These are phyloP conservation scores for Alopecurus myosuroides DNA, from an alignment of 176 grass and related monocot species.

Conservation along the genomic window DNA sequence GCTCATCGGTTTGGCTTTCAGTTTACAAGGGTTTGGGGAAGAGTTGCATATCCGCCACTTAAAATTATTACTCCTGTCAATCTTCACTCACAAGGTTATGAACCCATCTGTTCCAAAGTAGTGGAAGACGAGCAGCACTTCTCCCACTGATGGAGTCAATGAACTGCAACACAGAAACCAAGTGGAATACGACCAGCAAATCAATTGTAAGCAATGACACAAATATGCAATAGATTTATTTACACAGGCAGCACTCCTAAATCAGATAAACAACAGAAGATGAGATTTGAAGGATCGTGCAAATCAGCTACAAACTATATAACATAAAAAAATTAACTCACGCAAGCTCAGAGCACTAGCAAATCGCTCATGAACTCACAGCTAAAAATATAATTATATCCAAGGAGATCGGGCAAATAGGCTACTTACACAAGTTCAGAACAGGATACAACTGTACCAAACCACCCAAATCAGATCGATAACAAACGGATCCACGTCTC, in stretches of 20 bases:
- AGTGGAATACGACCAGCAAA: too few relatives aligned
- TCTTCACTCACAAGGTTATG: background rate
- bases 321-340: background rate
- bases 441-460: background rate
- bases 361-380: background rate
- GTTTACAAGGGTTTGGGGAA: background rate
- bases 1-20: too few relatives aligned
- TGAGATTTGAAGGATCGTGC: background rate
- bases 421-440: background rate
- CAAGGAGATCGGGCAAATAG: background rate
- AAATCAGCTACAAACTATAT: background rate
- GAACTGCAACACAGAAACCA: background rate
- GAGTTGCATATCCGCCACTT: background rate
- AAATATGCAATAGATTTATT: background rate
- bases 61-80: background rate
- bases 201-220: background rate
- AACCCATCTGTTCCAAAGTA: background rate
- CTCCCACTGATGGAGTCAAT: background rate
- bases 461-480: background rate
- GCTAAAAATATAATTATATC: background rate
- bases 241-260: background rate
- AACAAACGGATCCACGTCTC: background rate
- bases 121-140: background rate
- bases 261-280: background rate
- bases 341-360: background rate